These are phyloP conservation scores for Phaffomyces opuntiae DNA, from an alignment of 805 yeast genomes.

Conservation along the genomic window DNA sequence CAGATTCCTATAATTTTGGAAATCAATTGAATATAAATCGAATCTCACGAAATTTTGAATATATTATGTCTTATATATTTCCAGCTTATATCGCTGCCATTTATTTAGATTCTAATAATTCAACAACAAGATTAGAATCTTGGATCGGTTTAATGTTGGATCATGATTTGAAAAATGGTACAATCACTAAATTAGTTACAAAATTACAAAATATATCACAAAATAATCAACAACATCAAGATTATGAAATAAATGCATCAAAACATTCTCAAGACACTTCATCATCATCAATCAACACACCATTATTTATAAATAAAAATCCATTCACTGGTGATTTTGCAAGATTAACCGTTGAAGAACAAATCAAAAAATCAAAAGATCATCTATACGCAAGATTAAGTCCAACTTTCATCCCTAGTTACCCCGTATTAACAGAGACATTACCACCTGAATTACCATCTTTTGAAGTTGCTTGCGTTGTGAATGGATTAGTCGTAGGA, in stretches of 20 bases:
- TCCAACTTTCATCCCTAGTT: slow-evolving; percentile 46
- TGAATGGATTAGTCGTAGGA: slow-evolving; percentile 57
- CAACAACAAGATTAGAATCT: neutral
- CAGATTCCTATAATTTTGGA: neutral
- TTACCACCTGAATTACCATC: slow-evolving; percentile 30
- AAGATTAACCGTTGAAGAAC: slow-evolving; percentile 30
- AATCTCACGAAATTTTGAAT: neutral
- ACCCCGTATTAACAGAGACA: slow-evolving; percentile 35
- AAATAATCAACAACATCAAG: neutral
- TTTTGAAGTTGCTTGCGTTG: slow-evolving; percentile 54
- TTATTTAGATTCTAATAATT: neutral
- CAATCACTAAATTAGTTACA: neutral
- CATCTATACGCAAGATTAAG: slow-evolving; percentile 58
- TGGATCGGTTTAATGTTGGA: neutral
- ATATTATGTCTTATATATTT: neutral
- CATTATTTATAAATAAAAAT: neutral
- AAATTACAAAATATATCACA: neutral
- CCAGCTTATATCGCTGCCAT: slow-evolving; percentile 1
- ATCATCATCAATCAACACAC: neutral
- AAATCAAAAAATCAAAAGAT: slow-evolving; percentile 46
- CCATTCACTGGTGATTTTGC: neutral
- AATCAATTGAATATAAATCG: neutral
- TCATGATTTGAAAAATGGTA: neutral
- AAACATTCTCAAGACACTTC: neutral
- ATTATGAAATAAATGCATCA: neutral